phyloP scores from a whole-genome alignment of 176 grass and related monocot species.

The Juncus inflexus region DNA sequence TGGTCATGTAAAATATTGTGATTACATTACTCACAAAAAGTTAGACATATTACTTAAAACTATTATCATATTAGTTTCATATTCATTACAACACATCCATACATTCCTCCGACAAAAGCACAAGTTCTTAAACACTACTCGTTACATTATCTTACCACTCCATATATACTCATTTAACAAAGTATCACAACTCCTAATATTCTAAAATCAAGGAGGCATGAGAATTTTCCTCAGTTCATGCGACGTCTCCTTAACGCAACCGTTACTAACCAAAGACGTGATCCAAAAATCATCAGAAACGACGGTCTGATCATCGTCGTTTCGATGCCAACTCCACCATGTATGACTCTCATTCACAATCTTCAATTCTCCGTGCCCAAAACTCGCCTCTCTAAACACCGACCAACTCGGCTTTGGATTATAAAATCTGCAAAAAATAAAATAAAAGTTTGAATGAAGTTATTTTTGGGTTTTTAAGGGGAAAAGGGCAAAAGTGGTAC shows the following conservation, averaged over 20 bases:
- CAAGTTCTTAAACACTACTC: no score
- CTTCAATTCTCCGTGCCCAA: constrained; percentile 80
- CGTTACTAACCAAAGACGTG: constrained; percentile 48
- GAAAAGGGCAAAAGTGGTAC: constrained; percentile 28
- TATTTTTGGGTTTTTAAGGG: no score
- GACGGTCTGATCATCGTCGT: constrained; percentile 72
- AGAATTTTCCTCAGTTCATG: constrained; percentile 56
- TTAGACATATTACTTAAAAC: no score
- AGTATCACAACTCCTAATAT: constrained; percentile 20
- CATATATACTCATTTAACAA: not conserved
- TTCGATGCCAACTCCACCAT: constrained; percentile 94
- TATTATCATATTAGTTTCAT: no score
- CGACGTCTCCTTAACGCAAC: constrained; percentile 36
- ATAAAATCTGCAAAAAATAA: constrained; percentile 37
- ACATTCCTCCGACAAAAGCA: no score
- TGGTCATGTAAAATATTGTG: no score
- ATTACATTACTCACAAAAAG: no score
- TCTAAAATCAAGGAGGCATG: constrained; percentile 34
- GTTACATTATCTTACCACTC: no score
- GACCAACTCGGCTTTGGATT: constrained; percentile 90
- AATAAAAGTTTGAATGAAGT: not conserved
- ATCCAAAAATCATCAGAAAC: constrained; percentile 88
- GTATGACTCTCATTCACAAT: constrained; percentile 72
- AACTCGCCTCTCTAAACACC: constrained; percentile 92
- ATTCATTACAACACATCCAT: no score